Evolutionary conservation across 2,329 filamentous ascomycete species (phyloP).

Genomic region (Xylaria sp.): DNA sequence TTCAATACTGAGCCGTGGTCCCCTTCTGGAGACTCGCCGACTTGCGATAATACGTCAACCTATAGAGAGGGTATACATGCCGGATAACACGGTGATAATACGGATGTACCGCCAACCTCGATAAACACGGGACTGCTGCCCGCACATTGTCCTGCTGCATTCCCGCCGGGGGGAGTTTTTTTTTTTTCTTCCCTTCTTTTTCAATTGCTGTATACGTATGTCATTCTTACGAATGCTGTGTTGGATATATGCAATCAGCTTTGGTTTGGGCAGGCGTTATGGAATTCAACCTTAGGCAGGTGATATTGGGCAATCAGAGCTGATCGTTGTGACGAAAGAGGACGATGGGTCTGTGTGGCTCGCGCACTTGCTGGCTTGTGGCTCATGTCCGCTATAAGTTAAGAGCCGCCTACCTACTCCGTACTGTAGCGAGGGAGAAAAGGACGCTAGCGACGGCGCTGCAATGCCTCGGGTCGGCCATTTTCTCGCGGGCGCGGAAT

Average conservation of each 20-base stretch:
- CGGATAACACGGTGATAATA: no score
- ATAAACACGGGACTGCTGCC: no score
- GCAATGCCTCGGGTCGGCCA: conserved; percentile 19
- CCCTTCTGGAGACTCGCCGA: background rate
- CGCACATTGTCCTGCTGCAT: no score
- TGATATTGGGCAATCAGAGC: background rate
- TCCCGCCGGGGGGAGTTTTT: no score
- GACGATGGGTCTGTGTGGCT: background rate
- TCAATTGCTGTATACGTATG: no score
- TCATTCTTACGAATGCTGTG: no score
- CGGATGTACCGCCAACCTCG: no score
- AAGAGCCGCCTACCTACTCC: background rate
- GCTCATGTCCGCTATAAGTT: background rate
- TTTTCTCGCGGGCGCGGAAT: conserved; percentile 30
- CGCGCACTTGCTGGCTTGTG: background rate
- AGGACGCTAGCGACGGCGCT: background rate
- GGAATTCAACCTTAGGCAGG: no score
- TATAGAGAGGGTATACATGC: background rate
- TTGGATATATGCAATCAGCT: no score
- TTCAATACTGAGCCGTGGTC: background rate
- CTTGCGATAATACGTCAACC: background rate
- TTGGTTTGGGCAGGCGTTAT: no score
- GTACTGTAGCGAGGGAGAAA: background rate
- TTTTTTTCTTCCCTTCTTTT: no score
- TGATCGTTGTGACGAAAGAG: background rate